Percentiles rank a stretch among this genome's conserved stretches.
phyloP scores from a whole-genome alignment of 2,329 filamentous ascomycete species.

The Hymenoscyphus linearis region DNA sequence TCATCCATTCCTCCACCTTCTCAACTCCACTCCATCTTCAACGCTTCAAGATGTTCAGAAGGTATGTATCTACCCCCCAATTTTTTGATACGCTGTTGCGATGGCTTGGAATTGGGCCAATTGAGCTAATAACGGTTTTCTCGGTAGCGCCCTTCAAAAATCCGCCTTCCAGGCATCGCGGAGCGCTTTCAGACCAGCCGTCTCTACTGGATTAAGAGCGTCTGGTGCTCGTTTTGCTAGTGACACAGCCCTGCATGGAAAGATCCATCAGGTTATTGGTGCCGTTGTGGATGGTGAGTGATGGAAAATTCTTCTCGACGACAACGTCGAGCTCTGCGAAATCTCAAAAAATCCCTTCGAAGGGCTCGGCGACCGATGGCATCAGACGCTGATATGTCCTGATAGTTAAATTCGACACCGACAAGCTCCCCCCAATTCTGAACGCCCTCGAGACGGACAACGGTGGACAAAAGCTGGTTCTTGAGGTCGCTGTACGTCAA shows the following conservation, averaged over 20 bases:
- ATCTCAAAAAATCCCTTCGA: constrained; percentile 7
- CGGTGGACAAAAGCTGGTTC: constrained; percentile 86
- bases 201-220: constrained; percentile 50
- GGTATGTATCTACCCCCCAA: constrained; percentile 49
- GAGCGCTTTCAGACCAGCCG: constrained; percentile 53
- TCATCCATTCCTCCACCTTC: constrained; percentile 4
- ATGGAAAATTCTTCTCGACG: constrained; percentile 35
- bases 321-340: constrained; percentile 23
- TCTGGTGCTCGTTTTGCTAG: constrained; percentile 48
- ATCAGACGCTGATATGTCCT: constrained; percentile 31
- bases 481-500: constrained; percentile 85
- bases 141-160: constrained; percentile 59
- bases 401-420: constrained; percentile 91
- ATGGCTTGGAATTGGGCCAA: constrained; percentile 32
- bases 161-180: constrained; percentile 55
- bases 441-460: constrained; percentile 93
- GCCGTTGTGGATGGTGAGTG: constrained; percentile 93
- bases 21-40: constrained; percentile 53
- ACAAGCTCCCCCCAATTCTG: constrained; percentile 92
- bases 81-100: constrained; percentile 13
- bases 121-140: constrained; percentile 41
- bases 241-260: constrained; percentile 55
- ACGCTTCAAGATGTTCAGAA: constrained; percentile 78
- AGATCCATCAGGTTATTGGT: constrained; percentile 87
- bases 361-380: constrained; percentile 15